These are phyloP conservation scores for Endotrypanum monterogeii DNA, from an alignment of 208 protist genomes.

Conservation along the genomic window DNA sequence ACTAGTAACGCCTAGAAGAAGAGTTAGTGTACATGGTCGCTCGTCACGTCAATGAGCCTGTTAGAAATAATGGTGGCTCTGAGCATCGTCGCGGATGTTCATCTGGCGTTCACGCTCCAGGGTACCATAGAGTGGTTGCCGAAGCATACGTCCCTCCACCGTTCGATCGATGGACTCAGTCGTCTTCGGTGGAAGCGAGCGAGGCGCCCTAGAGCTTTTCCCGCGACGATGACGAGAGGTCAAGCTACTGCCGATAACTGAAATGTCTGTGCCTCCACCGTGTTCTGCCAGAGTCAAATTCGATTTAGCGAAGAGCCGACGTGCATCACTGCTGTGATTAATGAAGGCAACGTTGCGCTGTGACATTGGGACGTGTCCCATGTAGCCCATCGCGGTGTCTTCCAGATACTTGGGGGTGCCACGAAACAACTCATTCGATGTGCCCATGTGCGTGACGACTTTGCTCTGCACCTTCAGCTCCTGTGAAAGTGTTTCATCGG, in stretches of 20 bases:
- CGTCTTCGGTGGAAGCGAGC: slow-evolving; percentile 59
- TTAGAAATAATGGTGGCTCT: slow-evolving; percentile 48
- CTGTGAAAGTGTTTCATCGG: slow-evolving; percentile 43
- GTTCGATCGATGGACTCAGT: slow-evolving; percentile 50
- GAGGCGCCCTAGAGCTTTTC: slow-evolving; percentile 39
- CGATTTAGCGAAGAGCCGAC: slow-evolving; percentile 81
- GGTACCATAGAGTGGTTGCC: slow-evolving; percentile 42
- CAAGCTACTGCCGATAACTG: slow-evolving; percentile 44
- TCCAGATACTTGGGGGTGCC: slow-evolving; percentile 68
- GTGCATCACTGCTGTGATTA: slow-evolving; percentile 56
- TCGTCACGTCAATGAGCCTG: neutral
- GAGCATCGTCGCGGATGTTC: slow-evolving; percentile 61
- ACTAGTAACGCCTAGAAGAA: neutral
- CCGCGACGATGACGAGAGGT: slow-evolving; percentile 45
- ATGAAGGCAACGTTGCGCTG: slow-evolving; percentile 48
- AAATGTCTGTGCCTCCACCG: slow-evolving; percentile 73
- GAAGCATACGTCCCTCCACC: slow-evolving; percentile 70
- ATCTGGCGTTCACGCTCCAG: slow-evolving; percentile 53
- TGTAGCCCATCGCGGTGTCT: slow-evolving; percentile 52
- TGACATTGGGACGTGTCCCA: slow-evolving; percentile 57
- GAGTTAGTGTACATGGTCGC: neutral
- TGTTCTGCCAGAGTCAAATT: slow-evolving; percentile 89
- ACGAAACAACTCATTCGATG: slow-evolving; percentile 66
- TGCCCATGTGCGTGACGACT: slow-evolving; percentile 70
- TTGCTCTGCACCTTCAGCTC: slow-evolving; percentile 62